phyloP scores from a whole-genome alignment of 2,329 filamentous ascomycete genomes.

The Aspergillus intermedius region DNA sequence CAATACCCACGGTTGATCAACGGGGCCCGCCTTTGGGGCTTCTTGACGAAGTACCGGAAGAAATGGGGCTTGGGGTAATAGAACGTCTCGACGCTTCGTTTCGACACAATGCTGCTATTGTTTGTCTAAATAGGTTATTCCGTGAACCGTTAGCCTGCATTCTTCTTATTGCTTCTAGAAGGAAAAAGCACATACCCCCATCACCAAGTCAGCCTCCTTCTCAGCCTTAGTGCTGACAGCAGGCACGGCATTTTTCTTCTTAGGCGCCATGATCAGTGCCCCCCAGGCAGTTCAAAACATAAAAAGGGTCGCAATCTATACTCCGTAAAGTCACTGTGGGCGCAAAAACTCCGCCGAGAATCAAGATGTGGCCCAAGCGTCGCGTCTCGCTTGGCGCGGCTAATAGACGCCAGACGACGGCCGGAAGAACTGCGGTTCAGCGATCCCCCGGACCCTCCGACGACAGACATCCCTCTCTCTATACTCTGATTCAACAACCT shows the following conservation, averaged over 20 bases:
- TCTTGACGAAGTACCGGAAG: constrained; percentile 80
- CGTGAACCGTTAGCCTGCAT: not conserved
- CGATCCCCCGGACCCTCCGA: constrained; percentile 15
- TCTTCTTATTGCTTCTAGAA: not conserved
- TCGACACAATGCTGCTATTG: constrained; percentile 85
- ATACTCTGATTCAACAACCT: too few relatives aligned
- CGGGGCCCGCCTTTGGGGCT: constrained; percentile 74
- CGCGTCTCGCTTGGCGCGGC: constrained; percentile 24
- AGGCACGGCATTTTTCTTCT: constrained; percentile 15
- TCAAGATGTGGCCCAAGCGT: constrained; percentile 37
- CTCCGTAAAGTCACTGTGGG: not conserved
- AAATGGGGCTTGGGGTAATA: constrained; percentile 80
- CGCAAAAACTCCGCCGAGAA: constrained; percentile 6
- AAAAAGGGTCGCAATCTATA: constrained; percentile 2
- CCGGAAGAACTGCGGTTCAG: constrained; percentile 10
- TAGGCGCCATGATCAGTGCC: constrained; percentile 8
- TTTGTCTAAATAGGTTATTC: constrained; percentile 58
- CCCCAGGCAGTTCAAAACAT: not conserved
- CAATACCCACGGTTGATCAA: constrained; percentile 88
- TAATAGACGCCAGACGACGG: constrained; percentile 12
- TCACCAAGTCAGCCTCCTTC: constrained; percentile 47
- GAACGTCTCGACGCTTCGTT: constrained; percentile 82
- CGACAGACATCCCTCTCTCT: not conserved
- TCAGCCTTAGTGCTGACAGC: constrained; percentile 22
- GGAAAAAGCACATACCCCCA: constrained; percentile 40